phyloP scores from a whole-genome alignment of 2,329 filamentous ascomycete genomes.

The Chrysoporthe cubensis region DNA sequence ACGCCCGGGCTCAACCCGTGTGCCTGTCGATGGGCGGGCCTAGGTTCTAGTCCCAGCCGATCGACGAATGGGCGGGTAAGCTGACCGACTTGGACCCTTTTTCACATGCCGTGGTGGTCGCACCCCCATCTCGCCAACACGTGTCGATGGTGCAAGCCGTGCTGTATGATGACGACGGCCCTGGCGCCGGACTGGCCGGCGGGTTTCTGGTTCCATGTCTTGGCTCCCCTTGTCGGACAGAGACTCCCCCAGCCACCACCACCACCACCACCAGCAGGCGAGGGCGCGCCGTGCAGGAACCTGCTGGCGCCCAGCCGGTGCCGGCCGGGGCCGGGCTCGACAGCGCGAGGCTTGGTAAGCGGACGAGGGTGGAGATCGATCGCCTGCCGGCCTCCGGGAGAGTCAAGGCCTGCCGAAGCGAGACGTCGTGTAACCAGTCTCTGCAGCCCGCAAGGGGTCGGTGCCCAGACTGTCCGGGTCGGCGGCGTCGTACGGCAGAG shows the following conservation, averaged over 20 bases:
- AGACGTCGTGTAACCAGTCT: conserved; percentile 17
- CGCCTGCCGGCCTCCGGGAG: background rate
- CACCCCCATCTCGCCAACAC: conserved; percentile 13
- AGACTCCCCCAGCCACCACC: background rate
- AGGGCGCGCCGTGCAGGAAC: too few species aligned
- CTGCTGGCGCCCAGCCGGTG: background rate
- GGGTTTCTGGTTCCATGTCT: conserved; percentile 4
- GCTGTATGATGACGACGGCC: conserved; percentile 19
- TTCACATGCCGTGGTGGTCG: conserved; percentile 10
- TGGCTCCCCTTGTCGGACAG: conserved; percentile 8
- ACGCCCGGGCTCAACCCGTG: background rate
- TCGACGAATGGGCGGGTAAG: background rate
- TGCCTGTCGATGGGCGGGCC: background rate
- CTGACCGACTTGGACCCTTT: conserved; percentile 3
- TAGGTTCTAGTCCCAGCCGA: background rate
- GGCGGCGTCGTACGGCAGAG: conserved; percentile 6
- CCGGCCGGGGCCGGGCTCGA: background rate
- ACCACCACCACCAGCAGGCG: background rate
- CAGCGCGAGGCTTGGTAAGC: conserved; percentile 10
- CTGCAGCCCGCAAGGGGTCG: background rate
- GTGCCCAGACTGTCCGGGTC: background rate
- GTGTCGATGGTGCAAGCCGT: conserved; percentile 20
- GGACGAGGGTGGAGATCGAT: background rate
- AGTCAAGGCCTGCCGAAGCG: conserved; percentile 12
- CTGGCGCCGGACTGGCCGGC: conserved; percentile 14